Evolutionary conservation across 108 stramenopile genomes (phyloP), one percentile per base, ranked within the genome.

Genomic region (Pseudonitzschia delicatissima): DNA sequence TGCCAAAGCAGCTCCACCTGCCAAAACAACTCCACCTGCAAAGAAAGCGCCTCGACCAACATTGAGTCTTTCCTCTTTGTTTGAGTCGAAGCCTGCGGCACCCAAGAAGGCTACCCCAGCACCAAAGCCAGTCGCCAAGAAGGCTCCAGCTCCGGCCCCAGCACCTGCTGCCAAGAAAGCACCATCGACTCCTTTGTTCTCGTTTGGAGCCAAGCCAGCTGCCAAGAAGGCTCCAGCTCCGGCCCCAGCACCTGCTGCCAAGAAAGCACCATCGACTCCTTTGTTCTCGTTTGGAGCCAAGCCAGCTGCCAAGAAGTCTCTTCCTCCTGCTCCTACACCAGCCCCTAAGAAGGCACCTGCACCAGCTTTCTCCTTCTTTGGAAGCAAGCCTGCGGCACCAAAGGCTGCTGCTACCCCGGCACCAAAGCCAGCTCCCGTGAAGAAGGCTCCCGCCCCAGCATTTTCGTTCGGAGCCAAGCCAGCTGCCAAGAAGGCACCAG

Each of bases 191-290:
- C 25, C 64, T 48, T 37, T 69, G 5, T 44, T 7, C n/a, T n/a
- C 42, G 40, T 48, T 64, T 64, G 66, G 29, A 65, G 2, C 6
- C 29, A 72, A 70, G 28, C 51, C 64, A 44, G 55, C 73, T 5
- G 64, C 67, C 21, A 62, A 63, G 45, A 47, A 59, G 39, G 62
- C 71, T 5, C 69, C 77, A 35, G 59, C 33, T 28, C 32, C 27
- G 64, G 64, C 69, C 31, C 79, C 81, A 21, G 66, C 62, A 13
- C 73, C 79, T 18, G 63, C 74, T 8, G 64, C 68, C 29, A 80
- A 74, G 42, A 76, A 67, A 65, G 76, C 78, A 48, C 45, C 76
- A 33, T 53, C 71, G 21, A 64, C 57, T 9, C 62, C 77, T 35
- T 18, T 76, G 9, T 67, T 63, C 62, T 66, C 55, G 29, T 67